These are phyloP conservation scores for Zymoseptoria passerinii DNA, from an alignment of 2,329 filamentous ascomycete species.

Conservation along the genomic window DNA sequence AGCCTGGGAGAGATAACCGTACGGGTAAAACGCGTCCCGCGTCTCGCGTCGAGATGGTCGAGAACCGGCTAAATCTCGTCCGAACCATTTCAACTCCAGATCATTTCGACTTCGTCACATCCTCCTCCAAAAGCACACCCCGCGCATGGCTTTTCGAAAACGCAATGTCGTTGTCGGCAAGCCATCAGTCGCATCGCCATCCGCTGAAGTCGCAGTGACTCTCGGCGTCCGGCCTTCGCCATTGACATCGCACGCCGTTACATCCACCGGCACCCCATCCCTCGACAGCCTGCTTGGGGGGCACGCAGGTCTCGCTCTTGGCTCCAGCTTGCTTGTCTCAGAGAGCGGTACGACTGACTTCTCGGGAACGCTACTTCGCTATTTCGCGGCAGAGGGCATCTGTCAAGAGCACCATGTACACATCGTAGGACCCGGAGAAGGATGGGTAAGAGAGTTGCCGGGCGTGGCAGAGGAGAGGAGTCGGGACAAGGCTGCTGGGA, in stretches of 20 bases:
- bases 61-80: background rate
- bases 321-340: slow-evolving; percentile 70
- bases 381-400: slow-evolving; percentile 87
- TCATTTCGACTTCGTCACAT: background rate
- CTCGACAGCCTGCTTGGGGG: slow-evolving; percentile 79
- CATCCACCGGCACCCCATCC: slow-evolving; percentile 81
- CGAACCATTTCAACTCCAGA: background rate
- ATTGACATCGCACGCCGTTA: slow-evolving; percentile 76
- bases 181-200: background rate
- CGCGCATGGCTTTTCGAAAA: slow-evolving; percentile 20
- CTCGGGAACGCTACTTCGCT: slow-evolving; percentile 70
- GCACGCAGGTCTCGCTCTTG: slow-evolving; percentile 75
- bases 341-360: slow-evolving; percentile 94
- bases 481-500: slow-evolving; percentile 35
- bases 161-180: slow-evolving; percentile 18
- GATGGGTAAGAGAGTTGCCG: slow-evolving; percentile 77
- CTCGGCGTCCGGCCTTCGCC: slow-evolving; percentile 70
- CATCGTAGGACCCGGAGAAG: slow-evolving; percentile 68
- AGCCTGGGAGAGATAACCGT: background rate
- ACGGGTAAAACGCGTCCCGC: background rate
- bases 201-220: slow-evolving; percentile 18
- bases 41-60: background rate
- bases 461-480: slow-evolving; percentile 48
- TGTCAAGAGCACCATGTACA: slow-evolving; percentile 86
- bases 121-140: background rate